These are phyloP conservation scores for Fusarium burgessii DNA, from an alignment of 2,329 filamentous ascomycete species.

Conservation along the genomic window DNA sequence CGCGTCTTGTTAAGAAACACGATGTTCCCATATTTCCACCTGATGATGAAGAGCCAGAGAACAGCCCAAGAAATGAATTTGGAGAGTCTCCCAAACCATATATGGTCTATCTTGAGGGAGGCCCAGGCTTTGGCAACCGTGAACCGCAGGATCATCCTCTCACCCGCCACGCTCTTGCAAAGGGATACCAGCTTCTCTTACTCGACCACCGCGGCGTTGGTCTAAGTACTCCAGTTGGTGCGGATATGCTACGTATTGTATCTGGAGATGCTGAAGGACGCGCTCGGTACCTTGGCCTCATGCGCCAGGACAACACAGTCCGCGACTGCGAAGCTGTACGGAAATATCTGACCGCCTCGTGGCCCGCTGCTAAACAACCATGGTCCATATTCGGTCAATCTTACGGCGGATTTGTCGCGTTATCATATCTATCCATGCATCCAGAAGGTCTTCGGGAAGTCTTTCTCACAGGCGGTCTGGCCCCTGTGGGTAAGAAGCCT, in stretches of 20 bases:
- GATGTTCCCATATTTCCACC: constrained; percentile 69
- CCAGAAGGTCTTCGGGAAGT: constrained; percentile 83
- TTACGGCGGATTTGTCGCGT: constrained; percentile 88
- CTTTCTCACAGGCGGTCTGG: constrained; percentile 87
- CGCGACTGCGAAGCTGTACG: constrained; percentile 89
- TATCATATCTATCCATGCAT: constrained; percentile 86
- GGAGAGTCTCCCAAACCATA: constrained; percentile 62
- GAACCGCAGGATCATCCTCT: constrained; percentile 79
- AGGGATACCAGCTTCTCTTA: constrained; percentile 86
- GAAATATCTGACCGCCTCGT: constrained; percentile 76
- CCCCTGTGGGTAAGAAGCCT: constrained; percentile 77
- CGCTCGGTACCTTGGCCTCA: constrained; percentile 83
- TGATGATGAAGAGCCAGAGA: constrained; percentile 44
- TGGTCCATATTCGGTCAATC: constrained; percentile 93
- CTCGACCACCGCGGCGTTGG: constrained; percentile 95
- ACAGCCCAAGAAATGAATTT: constrained; percentile 19
- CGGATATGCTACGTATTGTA: constrained; percentile 70
- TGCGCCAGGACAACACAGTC: constrained; percentile 92
- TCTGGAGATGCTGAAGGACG: constrained; percentile 75
- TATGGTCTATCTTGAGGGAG: constrained; percentile 84
- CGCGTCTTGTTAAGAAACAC: constrained; percentile 75
- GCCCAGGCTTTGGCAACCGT: constrained; percentile 82
- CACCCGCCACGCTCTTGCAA: constrained; percentile 77
- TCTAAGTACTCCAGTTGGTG: constrained; percentile 82
- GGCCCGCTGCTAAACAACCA: constrained; percentile 75